Evolutionary conservation across 495 filamentous ascomycete species (phyloP).

Genomic region (Neurospora tetraspora): DNA sequence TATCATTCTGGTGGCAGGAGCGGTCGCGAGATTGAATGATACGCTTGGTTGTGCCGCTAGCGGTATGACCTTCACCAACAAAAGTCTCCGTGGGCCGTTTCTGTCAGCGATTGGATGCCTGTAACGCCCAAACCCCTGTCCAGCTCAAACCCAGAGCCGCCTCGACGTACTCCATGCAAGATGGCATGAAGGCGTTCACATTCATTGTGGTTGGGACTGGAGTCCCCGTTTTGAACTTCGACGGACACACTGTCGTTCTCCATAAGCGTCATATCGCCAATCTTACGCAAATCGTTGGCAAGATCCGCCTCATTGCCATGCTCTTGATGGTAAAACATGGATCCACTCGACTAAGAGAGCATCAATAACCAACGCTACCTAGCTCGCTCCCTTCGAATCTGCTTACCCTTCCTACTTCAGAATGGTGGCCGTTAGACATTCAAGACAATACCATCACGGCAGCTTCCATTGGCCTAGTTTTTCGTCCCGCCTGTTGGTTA

Average conservation of each 20-base stretch:
- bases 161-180: constrained; percentile 6
- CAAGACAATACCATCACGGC: background rate
- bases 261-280: background rate
- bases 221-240: background rate
- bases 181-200: constrained; percentile 4
- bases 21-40: constrained; percentile 5
- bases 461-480: constrained; percentile 3
- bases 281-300: background rate
- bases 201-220: background rate
- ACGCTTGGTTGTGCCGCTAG: constrained; percentile 14
- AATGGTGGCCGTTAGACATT: constrained; percentile 7
- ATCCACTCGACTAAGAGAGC: background rate
- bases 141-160: constrained; percentile 25
- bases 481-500: background rate
- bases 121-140: constrained; percentile 16
- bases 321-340: background rate
- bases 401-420: background rate
- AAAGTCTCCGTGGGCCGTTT: constrained; percentile 10
- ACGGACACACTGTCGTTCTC: background rate
- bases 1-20: background rate
- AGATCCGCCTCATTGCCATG: background rate
- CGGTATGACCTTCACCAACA: constrained; percentile 12
- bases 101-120: constrained; percentile 18
- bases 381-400: background rate
- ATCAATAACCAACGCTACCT: background rate